These are phyloP conservation scores for Wickerhamomyces subpelliculosus DNA, from an alignment of 805 yeast genomes.

Conservation along the genomic window DNA sequence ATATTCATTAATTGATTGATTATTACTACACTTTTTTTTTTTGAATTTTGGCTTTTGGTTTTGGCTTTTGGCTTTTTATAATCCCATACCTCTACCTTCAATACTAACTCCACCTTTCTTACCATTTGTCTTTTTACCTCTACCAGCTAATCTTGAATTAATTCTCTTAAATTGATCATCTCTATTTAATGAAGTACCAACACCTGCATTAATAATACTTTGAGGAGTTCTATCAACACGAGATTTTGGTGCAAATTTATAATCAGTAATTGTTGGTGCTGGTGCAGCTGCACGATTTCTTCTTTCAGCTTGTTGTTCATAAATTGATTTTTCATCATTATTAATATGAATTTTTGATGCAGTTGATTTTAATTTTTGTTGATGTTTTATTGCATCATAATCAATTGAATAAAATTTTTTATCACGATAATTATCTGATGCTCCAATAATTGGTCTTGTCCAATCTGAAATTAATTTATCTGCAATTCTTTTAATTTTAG, in stretches of 20 bases:
- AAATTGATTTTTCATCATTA: conserved; percentile 48
- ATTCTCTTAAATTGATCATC: conserved; percentile 81
- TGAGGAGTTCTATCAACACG: conserved; percentile 37
- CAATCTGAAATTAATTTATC: conserved; percentile 92
- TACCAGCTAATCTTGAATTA: conserved; percentile 33
- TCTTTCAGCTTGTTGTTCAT: conserved; percentile 86
- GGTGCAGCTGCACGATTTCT: conserved; percentile 96
- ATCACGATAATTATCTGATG: conserved; percentile 91
- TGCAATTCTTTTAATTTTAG: conserved; percentile 76
- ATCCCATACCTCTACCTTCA: too few species aligned
- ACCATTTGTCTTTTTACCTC: conserved; percentile 18
- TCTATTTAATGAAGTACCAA: conserved; percentile 43
- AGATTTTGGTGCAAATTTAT: conserved; percentile 84
- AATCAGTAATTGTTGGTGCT: conserved; percentile 81
- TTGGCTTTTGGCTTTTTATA: too few species aligned
- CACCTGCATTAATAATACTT: conserved; percentile 33
- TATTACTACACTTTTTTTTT: neutral
- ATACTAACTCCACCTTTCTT: conserved; percentile 73
- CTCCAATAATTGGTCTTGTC: conserved; percentile 97
- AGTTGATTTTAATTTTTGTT: conserved; percentile 18
- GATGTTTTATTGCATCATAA: conserved; percentile 54
- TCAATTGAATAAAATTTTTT: conserved; percentile 62
- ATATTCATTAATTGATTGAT: too few species aligned
- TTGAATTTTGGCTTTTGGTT: too few species aligned
- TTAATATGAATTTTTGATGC: conserved; percentile 14